Evolutionary conservation across 805 yeast species (phyloP), one percentile per base, ranked within the genome.

Genomic region (Metschnikowia rubicola): DNA sequence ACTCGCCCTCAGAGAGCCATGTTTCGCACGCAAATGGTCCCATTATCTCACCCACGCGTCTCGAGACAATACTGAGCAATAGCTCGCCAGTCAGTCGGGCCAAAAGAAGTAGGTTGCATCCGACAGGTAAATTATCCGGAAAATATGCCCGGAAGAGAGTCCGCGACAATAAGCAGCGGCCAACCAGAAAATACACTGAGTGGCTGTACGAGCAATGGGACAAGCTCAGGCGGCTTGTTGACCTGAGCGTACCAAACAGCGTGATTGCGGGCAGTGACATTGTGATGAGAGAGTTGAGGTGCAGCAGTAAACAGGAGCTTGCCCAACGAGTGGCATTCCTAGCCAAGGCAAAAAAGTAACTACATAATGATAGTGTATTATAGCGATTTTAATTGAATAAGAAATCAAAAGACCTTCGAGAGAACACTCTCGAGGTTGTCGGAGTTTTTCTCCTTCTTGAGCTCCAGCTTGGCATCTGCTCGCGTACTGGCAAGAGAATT

Each of bases 401-500:
- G 26, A 34, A 9, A 30, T 53, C 57, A 83, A 52, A 83, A 78
- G 5, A 83, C 74, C 47, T 71, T 78, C 12, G 77, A 74, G 47
- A 84, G 68, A 28, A 83, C 83, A n/a, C 63, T 61, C 53, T 69
- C 60, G 53, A 78, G 57, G 56, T 74, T 74, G 26, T 66, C 68
- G 37, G 66, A 58, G 26, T 65, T 75, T 56, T 64, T 68, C 13
- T 71, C 64, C 26, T 66, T 63, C 52, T 81, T 80, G 36, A 75
- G 68, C 21, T 66, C 62, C 1, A 67, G 63, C 13, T 74, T 70
- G 10, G 88, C 90, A 49, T 77, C 80, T 0, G 88, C 84, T 56
- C 95, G 77, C 12, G 77, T 77, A 8, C 88, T 80, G 10, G 82
- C 70, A 13, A 86, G 84, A 32, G 75, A 75, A 53, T 89, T 61